Percentiles rank a stretch among this genome's conserved stretches.
phyloP scores from a whole-genome alignment of 805 yeast genomes.

The Komagataella kurtzmanii region DNA sequence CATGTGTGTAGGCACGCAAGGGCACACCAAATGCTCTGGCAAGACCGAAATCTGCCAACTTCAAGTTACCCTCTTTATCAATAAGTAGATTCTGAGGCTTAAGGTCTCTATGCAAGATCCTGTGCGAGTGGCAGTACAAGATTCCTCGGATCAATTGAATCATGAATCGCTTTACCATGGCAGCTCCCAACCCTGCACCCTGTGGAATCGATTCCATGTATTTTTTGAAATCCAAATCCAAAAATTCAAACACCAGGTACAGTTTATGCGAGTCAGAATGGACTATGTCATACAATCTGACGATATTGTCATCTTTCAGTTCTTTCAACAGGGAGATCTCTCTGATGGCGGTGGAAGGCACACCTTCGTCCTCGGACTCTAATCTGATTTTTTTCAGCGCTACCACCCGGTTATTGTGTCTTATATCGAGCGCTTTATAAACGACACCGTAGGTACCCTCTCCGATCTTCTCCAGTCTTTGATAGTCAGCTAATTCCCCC shows the following conservation, averaged over 20 bases:
- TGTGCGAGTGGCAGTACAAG: conserved; percentile 85
- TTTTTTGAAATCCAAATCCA: conserved; percentile 89
- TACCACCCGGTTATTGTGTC: conserved; percentile 84
- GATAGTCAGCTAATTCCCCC: conserved; percentile 87
- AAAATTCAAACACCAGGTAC: conserved; percentile 83
- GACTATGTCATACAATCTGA: conserved; percentile 82
- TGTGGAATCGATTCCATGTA: conserved; percentile 94
- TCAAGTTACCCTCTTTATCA: conserved; percentile 89
- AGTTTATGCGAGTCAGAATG: conserved; percentile 90
- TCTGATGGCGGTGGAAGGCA: conserved; percentile 95
- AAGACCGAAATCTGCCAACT: conserved; percentile 84
- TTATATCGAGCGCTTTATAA: conserved; percentile 84
- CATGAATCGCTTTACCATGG: conserved; percentile 87
- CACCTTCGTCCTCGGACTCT: conserved; percentile 97
- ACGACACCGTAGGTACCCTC: conserved; percentile 98
- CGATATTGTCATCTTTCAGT: conserved; percentile 86
- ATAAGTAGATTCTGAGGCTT: conserved; percentile 94
- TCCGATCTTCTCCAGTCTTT: conserved; percentile 91
- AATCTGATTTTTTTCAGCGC: conserved; percentile 91
- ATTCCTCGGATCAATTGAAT: conserved; percentile 85
- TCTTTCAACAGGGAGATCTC: conserved; percentile 92
- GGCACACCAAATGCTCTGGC: conserved; percentile 98
- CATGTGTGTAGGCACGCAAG: conserved; percentile 91
- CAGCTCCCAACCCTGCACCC: conserved; percentile 81
- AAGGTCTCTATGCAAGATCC: conserved; percentile 89